These are phyloP conservation scores for Taphrina wiesneri DNA, from an alignment of 1,139 yeast genomes.

Conservation along the genomic window DNA sequence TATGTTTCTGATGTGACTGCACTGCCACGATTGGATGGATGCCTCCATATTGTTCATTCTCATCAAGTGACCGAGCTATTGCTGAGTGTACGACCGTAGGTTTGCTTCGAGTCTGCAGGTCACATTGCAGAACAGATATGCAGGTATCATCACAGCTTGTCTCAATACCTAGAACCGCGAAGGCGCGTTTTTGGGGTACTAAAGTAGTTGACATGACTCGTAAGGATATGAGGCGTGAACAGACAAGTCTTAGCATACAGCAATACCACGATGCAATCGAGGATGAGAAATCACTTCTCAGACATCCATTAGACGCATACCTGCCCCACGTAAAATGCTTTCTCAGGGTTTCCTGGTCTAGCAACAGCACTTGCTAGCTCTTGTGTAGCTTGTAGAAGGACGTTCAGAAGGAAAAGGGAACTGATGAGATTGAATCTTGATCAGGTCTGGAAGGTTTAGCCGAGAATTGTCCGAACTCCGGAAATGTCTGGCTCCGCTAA, in stretches of 20 bases:
- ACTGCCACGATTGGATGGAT: slow-evolving; percentile 86
- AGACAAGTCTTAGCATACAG: background rate
- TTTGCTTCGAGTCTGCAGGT: slow-evolving; percentile 52
- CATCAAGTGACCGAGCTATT: slow-evolving; percentile 54
- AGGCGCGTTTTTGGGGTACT: slow-evolving; percentile 47
- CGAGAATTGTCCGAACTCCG: too few species aligned
- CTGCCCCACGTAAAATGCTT: too few species aligned
- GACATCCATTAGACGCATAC: too few species aligned
- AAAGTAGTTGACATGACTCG: background rate
- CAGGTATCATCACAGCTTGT: slow-evolving; percentile 96
- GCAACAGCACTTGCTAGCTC: too few species aligned
- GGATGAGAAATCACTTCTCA: too few species aligned
- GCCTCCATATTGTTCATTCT: slow-evolving; percentile 69
- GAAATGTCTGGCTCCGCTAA: background rate
- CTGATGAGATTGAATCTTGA: background rate
- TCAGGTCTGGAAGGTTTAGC: background rate
- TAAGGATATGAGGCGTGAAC: background rate
- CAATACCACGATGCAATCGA: background rate
- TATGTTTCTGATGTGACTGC: slow-evolving; percentile 64
- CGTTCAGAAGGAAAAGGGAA: background rate
- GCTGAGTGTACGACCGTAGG: slow-evolving; percentile 59
- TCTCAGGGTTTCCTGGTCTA: too few species aligned
- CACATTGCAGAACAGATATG: slow-evolving; percentile 61
- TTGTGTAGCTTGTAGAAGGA: background rate
- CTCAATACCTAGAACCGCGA: slow-evolving; percentile 65